Conservation (phyloP, 2,329 filamentous ascomycete genomes). For the Parascedosporium putredinis region DNA sequence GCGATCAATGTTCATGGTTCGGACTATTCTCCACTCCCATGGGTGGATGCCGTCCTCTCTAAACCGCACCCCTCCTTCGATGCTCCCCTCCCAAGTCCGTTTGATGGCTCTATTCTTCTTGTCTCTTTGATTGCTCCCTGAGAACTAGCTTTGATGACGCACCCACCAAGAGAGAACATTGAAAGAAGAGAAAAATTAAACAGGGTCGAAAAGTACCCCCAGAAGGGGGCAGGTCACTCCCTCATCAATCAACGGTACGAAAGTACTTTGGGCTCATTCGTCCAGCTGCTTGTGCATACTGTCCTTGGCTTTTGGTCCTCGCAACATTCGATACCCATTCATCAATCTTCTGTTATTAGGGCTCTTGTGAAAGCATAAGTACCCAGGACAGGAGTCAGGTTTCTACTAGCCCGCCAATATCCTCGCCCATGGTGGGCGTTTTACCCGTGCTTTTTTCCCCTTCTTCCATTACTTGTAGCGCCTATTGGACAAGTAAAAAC, state of each 20-base stretch:
- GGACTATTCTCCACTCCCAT: neutral
- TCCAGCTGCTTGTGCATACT: neutral
- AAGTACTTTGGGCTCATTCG: neutral
- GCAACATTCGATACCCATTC: too few relatives aligned
- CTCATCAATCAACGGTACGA: neutral
- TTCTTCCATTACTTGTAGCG: too few relatives aligned
- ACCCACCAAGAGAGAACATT: neutral
- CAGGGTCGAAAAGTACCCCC: neutral
- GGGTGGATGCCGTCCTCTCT: neutral
- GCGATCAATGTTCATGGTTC: slow-evolving; percentile 2
- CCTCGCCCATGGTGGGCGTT: too few relatives aligned
- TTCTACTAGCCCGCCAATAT: too few relatives aligned
- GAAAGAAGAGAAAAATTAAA: neutral
- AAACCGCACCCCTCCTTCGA: slow-evolving; percentile 1
- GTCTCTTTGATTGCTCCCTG: neutral
- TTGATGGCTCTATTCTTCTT: neutral
- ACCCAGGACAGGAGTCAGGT: too few relatives aligned
- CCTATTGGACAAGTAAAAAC: too few relatives aligned
- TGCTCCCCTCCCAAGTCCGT: neutral
- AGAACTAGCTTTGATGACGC: neutral
- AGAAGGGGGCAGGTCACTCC: too few relatives aligned
- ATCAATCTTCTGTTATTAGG: too few relatives aligned
- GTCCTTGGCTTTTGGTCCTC: too few relatives aligned
- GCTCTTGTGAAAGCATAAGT: too few relatives aligned
- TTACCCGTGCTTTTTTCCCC: too few relatives aligned